Conservation (phyloP, 176 grass and related monocot species). For the Paspalum notatum region DNA sequence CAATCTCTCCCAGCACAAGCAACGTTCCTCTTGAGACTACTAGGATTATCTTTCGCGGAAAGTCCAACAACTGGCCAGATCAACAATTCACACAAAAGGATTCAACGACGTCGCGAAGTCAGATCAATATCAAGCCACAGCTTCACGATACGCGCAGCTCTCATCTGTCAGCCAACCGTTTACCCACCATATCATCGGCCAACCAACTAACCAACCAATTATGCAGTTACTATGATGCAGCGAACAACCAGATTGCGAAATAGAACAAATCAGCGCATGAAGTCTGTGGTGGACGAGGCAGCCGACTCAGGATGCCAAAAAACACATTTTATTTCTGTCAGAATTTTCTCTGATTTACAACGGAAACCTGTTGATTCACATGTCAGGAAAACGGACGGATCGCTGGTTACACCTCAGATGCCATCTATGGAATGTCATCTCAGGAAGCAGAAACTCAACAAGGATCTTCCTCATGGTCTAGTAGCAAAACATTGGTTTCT, state of each 20-base stretch:
- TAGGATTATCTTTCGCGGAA: not conserved
- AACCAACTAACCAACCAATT: constrained; percentile 29
- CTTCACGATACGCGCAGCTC: not conserved
- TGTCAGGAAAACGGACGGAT: constrained; percentile 32
- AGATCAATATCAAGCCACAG: not conserved
- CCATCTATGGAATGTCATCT: constrained; percentile 34
- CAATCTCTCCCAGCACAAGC: not conserved
- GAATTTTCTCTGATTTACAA: constrained; percentile 51
- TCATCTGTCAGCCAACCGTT: not conserved
- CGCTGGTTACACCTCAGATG: constrained; percentile 35
- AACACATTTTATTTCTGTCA: constrained; percentile 49
- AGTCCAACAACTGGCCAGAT: not conserved
- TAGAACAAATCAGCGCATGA: not conserved
- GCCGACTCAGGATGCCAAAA: constrained; percentile 7
- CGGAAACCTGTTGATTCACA: constrained; percentile 15
- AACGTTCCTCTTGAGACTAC: not conserved
- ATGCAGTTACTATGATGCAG: not conserved
- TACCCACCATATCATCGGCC: not conserved
- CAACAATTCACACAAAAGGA: not conserved
- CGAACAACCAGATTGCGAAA: not conserved
- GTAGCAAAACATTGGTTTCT: constrained; percentile 70
- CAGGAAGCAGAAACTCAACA: not conserved
- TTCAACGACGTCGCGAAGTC: not conserved
- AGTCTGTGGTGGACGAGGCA: not conserved
- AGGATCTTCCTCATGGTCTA: constrained; percentile 37